Evolutionary conservation across 495 filamentous ascomycete species (phyloP).

Genomic region (Hypoxylon rickii): DNA sequence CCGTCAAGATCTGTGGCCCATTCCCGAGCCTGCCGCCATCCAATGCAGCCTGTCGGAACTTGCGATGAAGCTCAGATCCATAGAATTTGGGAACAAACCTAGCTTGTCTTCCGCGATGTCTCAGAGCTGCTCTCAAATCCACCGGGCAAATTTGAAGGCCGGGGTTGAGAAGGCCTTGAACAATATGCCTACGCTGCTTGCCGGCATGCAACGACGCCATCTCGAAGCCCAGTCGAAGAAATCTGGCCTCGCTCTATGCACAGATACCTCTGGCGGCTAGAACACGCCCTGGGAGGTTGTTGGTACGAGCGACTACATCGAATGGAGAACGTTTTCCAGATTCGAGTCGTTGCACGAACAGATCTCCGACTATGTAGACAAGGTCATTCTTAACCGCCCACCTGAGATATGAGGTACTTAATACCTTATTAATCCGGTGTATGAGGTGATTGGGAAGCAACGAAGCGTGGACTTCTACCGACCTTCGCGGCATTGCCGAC

Average conservation of each 20-base stretch:
- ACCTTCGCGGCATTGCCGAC: no score
- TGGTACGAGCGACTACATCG: no score
- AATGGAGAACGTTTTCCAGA: no score
- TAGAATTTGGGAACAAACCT: not conserved
- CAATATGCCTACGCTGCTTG: constrained; percentile 13
- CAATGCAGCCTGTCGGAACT: constrained; percentile 11
- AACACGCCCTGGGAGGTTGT: no score
- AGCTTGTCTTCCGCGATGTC: not conserved
- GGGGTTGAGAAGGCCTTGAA: constrained; percentile 4
- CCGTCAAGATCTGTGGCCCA: constrained; percentile 15
- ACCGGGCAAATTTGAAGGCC: not conserved
- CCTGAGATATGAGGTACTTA: no score
- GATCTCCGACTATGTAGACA: no score
- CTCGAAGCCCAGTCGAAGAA: constrained; percentile 16
- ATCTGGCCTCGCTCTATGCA: constrained; percentile 7
- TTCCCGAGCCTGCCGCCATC: constrained; percentile 10
- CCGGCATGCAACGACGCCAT: constrained; percentile 14
- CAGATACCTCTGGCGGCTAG: not conserved
- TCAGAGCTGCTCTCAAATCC: not conserved
- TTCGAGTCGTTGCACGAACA: no score
- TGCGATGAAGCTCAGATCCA: not conserved
- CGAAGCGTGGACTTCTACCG: no score
- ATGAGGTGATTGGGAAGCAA: no score
- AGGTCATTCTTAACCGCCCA: no score
- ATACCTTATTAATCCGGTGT: no score